Conservation (phyloP, 2,329 filamentous ascomycete species). For the Chalara sp. region DNA sequence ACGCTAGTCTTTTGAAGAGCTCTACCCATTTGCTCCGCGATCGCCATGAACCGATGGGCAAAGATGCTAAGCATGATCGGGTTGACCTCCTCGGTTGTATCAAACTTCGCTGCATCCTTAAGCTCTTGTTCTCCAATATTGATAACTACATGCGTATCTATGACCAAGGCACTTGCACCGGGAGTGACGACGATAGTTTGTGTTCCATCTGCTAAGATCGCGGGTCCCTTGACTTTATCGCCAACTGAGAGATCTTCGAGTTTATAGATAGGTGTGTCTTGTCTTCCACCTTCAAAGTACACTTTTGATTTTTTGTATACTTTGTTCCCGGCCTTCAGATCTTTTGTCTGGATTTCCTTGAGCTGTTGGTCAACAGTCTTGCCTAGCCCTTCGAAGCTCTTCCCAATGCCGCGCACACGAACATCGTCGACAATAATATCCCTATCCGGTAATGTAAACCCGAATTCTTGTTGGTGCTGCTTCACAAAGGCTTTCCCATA, state of each 20-base stretch:
- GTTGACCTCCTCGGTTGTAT: slow-evolving; percentile 51
- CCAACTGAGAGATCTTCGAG: slow-evolving; percentile 68
- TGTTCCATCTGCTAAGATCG: slow-evolving; percentile 79
- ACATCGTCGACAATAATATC: slow-evolving; percentile 91
- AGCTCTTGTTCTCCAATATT: slow-evolving; percentile 59
- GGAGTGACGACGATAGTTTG: slow-evolving; percentile 92
- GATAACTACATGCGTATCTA: slow-evolving; percentile 84
- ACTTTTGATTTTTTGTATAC: slow-evolving; percentile 62
- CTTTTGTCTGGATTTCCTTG: slow-evolving; percentile 56
- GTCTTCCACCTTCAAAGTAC: slow-evolving; percentile 77
- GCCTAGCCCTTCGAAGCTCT: slow-evolving; percentile 73
- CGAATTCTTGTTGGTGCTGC: slow-evolving; percentile 89
- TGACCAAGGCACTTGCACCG: slow-evolving; percentile 65
- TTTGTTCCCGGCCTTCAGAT: slow-evolving; percentile 39
- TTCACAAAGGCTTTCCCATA: slow-evolving; percentile 80
- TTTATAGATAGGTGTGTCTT: slow-evolving; percentile 76
- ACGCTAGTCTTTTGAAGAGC: slow-evolving; percentile 75
- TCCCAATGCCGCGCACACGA: slow-evolving; percentile 80
- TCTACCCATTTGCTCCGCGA: slow-evolving; percentile 78
- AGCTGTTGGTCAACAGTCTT: slow-evolving; percentile 82
- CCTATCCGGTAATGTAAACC: slow-evolving; percentile 77
- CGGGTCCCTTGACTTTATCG: slow-evolving; percentile 69
- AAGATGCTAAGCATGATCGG: slow-evolving; percentile 75
- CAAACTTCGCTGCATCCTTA: slow-evolving; percentile 31
- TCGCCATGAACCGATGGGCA: slow-evolving; percentile 77